These are phyloP conservation scores for Exophiala sp. DNA, from an alignment of 2,329 filamentous ascomycete species.

Conservation along the genomic window DNA sequence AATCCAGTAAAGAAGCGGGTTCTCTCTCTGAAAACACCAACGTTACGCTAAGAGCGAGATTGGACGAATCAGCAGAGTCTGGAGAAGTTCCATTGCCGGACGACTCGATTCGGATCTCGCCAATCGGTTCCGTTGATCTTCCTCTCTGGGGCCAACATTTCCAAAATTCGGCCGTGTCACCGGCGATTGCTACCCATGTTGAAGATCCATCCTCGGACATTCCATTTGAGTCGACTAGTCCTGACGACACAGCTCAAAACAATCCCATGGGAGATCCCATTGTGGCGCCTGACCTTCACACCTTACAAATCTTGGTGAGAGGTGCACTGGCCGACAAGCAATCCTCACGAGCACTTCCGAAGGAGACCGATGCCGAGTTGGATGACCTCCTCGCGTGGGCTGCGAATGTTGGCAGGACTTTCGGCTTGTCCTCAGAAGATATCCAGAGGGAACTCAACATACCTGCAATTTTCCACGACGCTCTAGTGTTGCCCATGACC, in stretches of 20 bases:
- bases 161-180: no score
- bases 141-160: no score
- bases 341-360: not conserved
- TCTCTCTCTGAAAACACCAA: no score
- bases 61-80: no score
- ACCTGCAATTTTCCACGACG: not conserved
- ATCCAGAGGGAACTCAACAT: conserved; percentile 13
- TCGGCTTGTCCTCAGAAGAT: conserved; percentile 12
- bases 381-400: conserved; percentile 16
- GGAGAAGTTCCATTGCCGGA: no score
- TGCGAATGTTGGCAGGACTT: conserved; percentile 3
- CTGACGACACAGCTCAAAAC: not conserved
- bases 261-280: conserved; percentile 8
- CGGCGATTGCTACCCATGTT: no score
- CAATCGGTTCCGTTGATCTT: no score
- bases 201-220: not conserved
- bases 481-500: not conserved
- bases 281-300: conserved; percentile 21
- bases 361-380: conserved; percentile 5
- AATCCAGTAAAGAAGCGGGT: no score
- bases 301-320: conserved; percentile 25
- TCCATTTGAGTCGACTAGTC: not conserved
- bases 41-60: no score
- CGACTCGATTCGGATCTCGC: no score
- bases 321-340: conserved; percentile 17